phyloP scores from a whole-genome alignment of 2,329 filamentous ascomycete species.

The Sphaceloma murrayae region DNA sequence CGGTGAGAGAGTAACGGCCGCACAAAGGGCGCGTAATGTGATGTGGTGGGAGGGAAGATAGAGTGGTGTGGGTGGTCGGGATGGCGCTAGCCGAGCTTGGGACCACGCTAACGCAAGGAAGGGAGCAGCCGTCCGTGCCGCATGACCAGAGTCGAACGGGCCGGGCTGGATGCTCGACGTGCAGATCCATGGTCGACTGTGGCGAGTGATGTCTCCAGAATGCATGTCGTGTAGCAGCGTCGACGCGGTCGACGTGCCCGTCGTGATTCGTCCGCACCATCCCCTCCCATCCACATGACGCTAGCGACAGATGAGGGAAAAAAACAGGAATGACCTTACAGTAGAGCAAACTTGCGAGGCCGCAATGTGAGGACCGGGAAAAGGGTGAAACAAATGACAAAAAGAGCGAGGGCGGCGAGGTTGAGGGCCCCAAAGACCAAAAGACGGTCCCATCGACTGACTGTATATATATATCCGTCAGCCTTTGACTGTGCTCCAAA shows the following conservation, averaged over 20 bases:
- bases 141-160: constrained; percentile 18
- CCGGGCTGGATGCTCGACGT: not conserved
- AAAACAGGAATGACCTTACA: constrained; percentile 59
- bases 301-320: not conserved
- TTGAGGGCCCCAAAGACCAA: constrained; percentile 89
- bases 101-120: constrained; percentile 20
- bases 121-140: constrained; percentile 19
- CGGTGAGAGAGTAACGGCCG: constrained; percentile 10
- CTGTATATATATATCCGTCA: constrained; percentile 44
- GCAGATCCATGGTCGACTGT: constrained; percentile 16
- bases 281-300: constrained; percentile 2
- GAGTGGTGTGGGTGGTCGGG: constrained; percentile 16
- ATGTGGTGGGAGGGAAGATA: no score
- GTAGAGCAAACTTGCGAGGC: constrained; percentile 88
- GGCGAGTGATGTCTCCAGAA: constrained; percentile 14
- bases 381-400: constrained; percentile 83
- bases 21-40: constrained; percentile 14
- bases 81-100: constrained; percentile 10
- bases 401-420: constrained; percentile 78
- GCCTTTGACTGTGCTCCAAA: constrained; percentile 27
- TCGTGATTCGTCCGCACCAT: no score
- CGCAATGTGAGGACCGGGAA: constrained; percentile 72
- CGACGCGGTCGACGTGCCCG: no score
- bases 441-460: constrained; percentile 94
- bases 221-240: constrained; percentile 9